These are phyloP conservation scores for Digitaria exilis DNA, from an alignment of 202 grass and related monocot species.

Conservation along the genomic window DNA sequence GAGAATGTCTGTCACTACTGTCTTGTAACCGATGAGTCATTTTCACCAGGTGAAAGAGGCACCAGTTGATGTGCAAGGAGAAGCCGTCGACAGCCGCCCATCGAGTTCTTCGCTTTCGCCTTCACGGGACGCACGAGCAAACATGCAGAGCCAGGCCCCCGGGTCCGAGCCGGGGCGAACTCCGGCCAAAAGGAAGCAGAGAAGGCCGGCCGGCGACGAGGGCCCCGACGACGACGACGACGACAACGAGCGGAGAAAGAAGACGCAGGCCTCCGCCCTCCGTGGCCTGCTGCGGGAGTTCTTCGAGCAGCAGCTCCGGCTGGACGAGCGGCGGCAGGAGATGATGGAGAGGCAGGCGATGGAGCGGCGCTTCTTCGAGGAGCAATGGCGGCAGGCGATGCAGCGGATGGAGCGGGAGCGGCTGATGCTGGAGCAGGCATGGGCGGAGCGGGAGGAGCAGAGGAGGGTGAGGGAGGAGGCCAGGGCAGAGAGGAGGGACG, in stretches of 20 bases:
- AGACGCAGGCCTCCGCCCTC: conserved; percentile 43
- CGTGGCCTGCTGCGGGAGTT: conserved; percentile 67
- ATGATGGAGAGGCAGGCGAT: conserved; percentile 60
- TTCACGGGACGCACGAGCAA: not conserved
- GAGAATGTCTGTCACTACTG: not conserved
- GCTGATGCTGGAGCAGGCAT: conserved; percentile 75
- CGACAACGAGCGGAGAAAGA: conserved; percentile 32
- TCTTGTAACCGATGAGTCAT: not conserved
- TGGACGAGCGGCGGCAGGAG: conserved; percentile 72
- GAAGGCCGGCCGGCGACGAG: conserved; percentile 37
- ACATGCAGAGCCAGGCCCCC: conserved; percentile 67
- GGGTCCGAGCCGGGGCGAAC: conserved; percentile 37
- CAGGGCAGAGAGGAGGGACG: conserved; percentile 68
- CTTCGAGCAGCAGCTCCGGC: conserved; percentile 73
- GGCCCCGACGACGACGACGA: conserved; percentile 32
- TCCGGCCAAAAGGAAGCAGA: conserved; percentile 43
- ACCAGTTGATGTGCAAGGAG: not conserved
- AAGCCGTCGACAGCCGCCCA: no score
- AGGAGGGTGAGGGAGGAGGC: conserved; percentile 74
- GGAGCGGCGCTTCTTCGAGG: conserved; percentile 72
- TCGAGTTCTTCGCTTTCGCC: no score
- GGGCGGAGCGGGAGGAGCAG: conserved; percentile 85
- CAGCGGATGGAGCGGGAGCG: conserved; percentile 82
- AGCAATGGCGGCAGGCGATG: conserved; percentile 81
- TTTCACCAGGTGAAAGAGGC: conserved; percentile 48